phyloP scores from a whole-genome alignment of 2,329 filamentous ascomycete genomes.

The Anthostomella pinea region DNA sequence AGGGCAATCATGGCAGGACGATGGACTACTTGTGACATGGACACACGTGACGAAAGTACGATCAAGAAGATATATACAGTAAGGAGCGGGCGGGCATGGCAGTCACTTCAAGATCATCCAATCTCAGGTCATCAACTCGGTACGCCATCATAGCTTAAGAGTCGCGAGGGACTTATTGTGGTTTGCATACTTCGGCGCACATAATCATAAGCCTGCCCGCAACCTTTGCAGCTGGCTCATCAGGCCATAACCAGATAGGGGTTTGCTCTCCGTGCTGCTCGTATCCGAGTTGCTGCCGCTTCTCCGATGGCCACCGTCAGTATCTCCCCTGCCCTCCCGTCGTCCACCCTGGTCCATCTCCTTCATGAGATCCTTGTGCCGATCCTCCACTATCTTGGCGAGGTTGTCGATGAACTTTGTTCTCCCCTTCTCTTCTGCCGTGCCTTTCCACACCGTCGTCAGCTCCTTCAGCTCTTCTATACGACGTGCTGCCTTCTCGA shows the following conservation, averaged over 20 bases:
- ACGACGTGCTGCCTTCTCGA: conserved; percentile 69
- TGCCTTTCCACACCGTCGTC: conserved; percentile 87
- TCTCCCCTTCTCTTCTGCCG: conserved; percentile 86
- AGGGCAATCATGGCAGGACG: too few relatives aligned
- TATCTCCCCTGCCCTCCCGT: conserved; percentile 35
- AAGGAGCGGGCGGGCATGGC: too few relatives aligned
- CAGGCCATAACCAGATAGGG: conserved; percentile 53
- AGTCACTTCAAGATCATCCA: too few relatives aligned
- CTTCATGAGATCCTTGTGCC: conserved; percentile 50
- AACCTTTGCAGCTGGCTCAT: conserved; percentile 63
- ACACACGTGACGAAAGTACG: too few relatives aligned
- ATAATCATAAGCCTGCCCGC: conserved; percentile 46
- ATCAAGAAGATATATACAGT: too few relatives aligned
- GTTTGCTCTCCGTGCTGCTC: conserved; percentile 38
- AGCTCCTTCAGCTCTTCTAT: conserved; percentile 77
- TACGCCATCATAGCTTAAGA: too few relatives aligned
- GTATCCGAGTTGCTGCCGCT: conserved; percentile 29
- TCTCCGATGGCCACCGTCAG: conserved; percentile 33
- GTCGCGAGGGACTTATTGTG: too few relatives aligned
- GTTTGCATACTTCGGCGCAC: too few relatives aligned
- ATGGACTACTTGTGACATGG: too few relatives aligned
- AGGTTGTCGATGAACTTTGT: conserved; percentile 77
- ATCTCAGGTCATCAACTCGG: too few relatives aligned
- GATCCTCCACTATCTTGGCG: conserved; percentile 79
- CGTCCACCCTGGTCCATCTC: conserved; percentile 46